A percentile compares a stretch with the other conserved stretches of the same genome.
Conservation (phyloP, 2,329 filamentous ascomycete genomes). For the Elsinoe fawcettii region DNA sequence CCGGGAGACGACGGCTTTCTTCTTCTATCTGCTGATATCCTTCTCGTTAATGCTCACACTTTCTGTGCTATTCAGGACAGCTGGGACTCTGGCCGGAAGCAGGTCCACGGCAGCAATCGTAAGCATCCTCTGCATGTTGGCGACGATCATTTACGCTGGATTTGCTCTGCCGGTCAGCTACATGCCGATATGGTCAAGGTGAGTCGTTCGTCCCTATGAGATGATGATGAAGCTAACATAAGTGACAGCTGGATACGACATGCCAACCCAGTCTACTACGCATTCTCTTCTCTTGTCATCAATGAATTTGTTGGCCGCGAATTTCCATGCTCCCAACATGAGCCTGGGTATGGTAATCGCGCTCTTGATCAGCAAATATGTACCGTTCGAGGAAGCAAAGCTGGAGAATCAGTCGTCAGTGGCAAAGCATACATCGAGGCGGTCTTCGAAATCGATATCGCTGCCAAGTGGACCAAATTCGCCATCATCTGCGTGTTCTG, state of each 20-base stretch:
- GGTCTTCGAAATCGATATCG: background rate
- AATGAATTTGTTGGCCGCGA: background rate
- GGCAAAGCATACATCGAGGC: background rate
- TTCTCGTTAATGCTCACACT: conserved; percentile 39
- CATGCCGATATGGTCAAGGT: background rate
- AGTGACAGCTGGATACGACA: background rate
- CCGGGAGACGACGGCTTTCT: conserved; percentile 38
- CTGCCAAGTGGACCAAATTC: background rate
- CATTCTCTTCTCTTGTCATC: background rate
- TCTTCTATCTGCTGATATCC: conserved; percentile 50
- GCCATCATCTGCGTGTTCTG: background rate
- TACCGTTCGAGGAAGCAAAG: background rate
- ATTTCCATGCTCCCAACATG: background rate
- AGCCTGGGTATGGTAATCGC: background rate
- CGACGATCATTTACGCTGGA: background rate
- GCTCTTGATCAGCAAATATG: background rate
- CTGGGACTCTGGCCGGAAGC: background rate
- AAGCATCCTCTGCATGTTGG: background rate
- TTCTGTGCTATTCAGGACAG: background rate
- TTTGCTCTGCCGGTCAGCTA: background rate
- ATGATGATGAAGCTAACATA: background rate
- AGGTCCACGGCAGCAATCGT: background rate
- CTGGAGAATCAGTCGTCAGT: background rate
- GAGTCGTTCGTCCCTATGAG: background rate
- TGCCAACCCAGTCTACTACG: background rate